These are phyloP conservation scores for Parietichytrium sp. DNA, from an alignment of 108 stramenopile genomes.

Conservation along the genomic window DNA sequence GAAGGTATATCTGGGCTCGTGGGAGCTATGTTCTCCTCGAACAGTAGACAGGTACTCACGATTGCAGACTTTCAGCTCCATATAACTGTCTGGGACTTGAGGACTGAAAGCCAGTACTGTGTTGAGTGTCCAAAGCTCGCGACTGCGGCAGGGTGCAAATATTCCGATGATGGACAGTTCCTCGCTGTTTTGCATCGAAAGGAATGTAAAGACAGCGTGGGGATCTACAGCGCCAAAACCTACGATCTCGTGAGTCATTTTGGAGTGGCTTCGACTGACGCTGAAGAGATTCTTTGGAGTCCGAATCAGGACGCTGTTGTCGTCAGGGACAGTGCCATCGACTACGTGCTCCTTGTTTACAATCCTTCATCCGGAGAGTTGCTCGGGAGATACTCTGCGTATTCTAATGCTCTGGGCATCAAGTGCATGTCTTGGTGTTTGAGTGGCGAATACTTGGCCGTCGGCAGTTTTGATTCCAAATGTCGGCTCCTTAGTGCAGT, in stretches of 20 bases:
- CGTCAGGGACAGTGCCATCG: not conserved
- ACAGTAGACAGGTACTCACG: not conserved
- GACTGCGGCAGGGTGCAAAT: not conserved
- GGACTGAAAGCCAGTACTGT: not conserved
- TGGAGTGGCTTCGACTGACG: not conserved
- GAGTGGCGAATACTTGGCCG: not conserved
- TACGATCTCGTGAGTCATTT: slow-evolving; percentile 5
- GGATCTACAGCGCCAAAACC: slow-evolving; percentile 28
- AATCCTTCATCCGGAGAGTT: not conserved
- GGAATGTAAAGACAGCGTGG: slow-evolving; percentile 29
- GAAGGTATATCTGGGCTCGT: slow-evolving; percentile 15
- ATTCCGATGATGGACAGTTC: not conserved
- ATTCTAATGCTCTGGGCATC: slow-evolving; percentile 9
- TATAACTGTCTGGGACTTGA: not conserved
- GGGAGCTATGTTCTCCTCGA: not conserved
- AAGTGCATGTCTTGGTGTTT: not conserved
- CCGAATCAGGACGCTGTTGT: not conserved
- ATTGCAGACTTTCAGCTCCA: slow-evolving; percentile 36
- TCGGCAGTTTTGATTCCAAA: slow-evolving; percentile 4
- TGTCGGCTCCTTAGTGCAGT: slow-evolving; percentile 12
- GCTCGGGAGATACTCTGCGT: slow-evolving; percentile 25
- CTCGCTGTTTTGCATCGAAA: not conserved
- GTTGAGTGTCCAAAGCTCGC: slow-evolving; percentile 5
- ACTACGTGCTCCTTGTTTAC: slow-evolving; percentile 22
- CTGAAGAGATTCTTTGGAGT: not conserved